Conservation (phyloP, 1,284 basidiomycete genomes). For the Meripilus lineatus region DNA sequence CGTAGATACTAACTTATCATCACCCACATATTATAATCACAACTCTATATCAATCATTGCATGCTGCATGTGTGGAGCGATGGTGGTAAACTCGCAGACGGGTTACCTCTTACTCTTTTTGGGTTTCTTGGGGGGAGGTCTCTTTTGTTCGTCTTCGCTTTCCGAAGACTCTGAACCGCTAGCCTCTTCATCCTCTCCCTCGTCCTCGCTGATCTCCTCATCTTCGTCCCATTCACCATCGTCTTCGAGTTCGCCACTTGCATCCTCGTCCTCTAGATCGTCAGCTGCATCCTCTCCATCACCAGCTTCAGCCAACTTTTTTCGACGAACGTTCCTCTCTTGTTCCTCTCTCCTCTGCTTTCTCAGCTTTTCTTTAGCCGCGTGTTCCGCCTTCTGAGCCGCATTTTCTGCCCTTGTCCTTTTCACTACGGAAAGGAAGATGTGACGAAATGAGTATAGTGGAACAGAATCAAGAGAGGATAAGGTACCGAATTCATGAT, state of each 20-base stretch:
- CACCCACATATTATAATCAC: too few relatives aligned
- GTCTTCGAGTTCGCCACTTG: conserved; percentile 37
- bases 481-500: conserved; percentile 82
- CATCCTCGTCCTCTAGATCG: conserved; percentile 38
- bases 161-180: conserved; percentile 39
- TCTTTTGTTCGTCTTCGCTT: conserved; percentile 31
- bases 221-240: conserved; percentile 59
- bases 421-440: conserved; percentile 51
- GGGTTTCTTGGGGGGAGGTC: conserved; percentile 35
- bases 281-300: conserved; percentile 35
- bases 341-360: conserved; percentile 82
- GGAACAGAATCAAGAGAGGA: not conserved
- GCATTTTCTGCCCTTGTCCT: conserved; percentile 72
- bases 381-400: conserved; percentile 68
- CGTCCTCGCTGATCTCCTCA: conserved; percentile 58
- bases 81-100: not conserved
- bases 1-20: too few relatives aligned
- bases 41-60: too few relatives aligned
- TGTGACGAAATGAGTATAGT: not conserved
- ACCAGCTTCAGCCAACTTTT: conserved; percentile 41
- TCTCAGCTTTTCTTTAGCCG: conserved; percentile 68
- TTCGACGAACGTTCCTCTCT: conserved; percentile 80
- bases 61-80: too few relatives aligned
- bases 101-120: conserved; percentile 36
- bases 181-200: conserved; percentile 31